Evolutionary conservation across 208 protist species (phyloP).

Genomic region (Acanthamoeba lenticulata): DNA sequence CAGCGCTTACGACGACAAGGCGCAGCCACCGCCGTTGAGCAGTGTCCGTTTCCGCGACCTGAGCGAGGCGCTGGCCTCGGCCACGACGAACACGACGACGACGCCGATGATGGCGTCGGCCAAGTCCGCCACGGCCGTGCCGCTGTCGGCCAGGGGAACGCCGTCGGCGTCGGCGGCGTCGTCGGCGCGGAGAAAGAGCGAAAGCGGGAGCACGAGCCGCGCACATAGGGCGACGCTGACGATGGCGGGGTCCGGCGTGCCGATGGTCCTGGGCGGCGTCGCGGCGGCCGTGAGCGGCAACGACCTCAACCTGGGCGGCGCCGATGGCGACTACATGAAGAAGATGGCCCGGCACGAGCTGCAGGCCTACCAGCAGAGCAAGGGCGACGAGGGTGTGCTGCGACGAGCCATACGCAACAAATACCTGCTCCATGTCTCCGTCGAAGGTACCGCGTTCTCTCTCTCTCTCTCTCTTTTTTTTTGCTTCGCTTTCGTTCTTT

Average conservation of each 20-base stretch:
- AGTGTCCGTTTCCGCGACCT: slow-evolving; percentile 12
- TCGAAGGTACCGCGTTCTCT: neutral
- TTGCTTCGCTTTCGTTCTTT: neutral
- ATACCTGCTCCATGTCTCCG: slow-evolving; percentile 2
- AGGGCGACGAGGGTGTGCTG: slow-evolving; percentile 36
- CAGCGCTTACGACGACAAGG: no score
- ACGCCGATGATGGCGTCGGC: neutral
- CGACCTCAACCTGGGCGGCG: neutral
- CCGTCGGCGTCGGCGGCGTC: neutral
- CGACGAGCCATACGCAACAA: slow-evolving; percentile 33
- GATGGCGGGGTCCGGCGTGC: neutral
- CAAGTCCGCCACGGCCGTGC: neutral
- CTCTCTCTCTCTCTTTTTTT: neutral
- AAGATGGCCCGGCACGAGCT: slow-evolving; percentile 23
- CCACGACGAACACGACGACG: neutral
- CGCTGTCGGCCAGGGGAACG: neutral
- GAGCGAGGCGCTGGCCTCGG: neutral
- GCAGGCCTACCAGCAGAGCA: slow-evolving; percentile 31
- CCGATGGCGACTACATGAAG: slow-evolving; percentile 42
- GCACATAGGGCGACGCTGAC: neutral
- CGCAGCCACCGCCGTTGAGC: neutral
- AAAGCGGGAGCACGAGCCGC: neutral
- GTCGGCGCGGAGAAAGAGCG: neutral
- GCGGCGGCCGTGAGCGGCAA: neutral
- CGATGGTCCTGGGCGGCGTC: neutral